Conservation (phyloP, 306 rosid genomes). For the Canavalia ensiformis region DNA sequence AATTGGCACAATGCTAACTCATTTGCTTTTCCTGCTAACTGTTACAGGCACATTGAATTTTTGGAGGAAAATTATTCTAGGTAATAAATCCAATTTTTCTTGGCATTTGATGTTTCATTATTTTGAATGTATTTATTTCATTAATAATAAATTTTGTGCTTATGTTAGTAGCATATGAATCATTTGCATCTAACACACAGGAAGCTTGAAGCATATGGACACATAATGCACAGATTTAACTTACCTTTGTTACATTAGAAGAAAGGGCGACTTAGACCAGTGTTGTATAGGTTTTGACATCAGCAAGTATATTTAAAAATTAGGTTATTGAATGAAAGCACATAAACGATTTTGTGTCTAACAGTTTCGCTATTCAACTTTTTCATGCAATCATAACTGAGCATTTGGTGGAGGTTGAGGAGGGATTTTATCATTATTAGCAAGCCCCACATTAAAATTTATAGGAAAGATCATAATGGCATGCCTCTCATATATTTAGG, state of each 20-base stretch:
- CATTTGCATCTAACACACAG: not conserved
- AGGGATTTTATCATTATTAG: not conserved
- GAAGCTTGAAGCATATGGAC: not conserved
- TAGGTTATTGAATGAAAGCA: not conserved
- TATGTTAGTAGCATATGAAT: not conserved
- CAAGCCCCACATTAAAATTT: not conserved
- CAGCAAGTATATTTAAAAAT: not conserved
- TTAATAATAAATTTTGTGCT: not conserved
- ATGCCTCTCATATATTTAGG: not conserved
- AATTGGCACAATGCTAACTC: constrained; percentile 39
- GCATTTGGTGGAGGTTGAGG: not conserved
- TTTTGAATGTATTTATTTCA: not conserved
- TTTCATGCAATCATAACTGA: not conserved
- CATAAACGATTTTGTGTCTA: too few relatives aligned
- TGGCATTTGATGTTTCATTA: not conserved
- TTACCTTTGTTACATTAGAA: not conserved
- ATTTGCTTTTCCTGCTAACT: constrained; percentile 8
- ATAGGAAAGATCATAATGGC: not conserved
- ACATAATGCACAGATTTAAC: not conserved
- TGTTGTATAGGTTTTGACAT: not conserved
- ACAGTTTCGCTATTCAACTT: not conserved
- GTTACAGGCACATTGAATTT: constrained; percentile 17
- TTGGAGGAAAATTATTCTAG: constrained; percentile 18
- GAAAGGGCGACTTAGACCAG: too few relatives aligned
- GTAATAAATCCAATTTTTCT: constrained; percentile 51